Conservation (phyloP, 805 yeast species). For the Wickerhamiella bombiphila region DNA sequence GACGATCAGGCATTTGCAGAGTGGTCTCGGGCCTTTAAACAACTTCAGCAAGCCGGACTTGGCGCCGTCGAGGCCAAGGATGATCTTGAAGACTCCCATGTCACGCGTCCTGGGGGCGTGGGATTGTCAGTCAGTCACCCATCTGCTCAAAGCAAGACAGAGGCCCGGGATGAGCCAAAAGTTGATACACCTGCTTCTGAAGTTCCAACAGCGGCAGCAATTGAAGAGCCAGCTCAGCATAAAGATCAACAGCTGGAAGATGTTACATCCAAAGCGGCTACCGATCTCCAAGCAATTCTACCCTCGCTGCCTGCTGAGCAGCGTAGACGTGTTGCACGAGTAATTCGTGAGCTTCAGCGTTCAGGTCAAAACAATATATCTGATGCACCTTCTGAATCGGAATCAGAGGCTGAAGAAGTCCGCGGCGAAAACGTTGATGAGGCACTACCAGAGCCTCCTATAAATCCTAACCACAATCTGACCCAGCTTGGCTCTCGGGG, state of each 20-base stretch:
- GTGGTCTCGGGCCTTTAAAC: conserved; percentile 74
- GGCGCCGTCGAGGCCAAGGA: conserved; percentile 12
- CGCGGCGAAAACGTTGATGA: no score
- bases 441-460: background rate
- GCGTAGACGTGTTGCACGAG: background rate
- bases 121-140: background rate
- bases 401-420: conserved; percentile 9
- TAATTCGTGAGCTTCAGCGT: background rate
- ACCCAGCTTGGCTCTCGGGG: background rate
- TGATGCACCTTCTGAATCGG: conserved; percentile 1
- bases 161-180: background rate
- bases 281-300: background rate
- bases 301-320: background rate
- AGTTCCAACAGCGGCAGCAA: background rate
- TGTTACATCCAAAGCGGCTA: no score
- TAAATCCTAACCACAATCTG: background rate
- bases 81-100: conserved; percentile 4
- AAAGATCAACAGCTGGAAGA: no score
- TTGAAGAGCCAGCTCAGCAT: background rate
- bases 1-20: conserved; percentile 49
- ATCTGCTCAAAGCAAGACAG: no score
- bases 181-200: background rate
- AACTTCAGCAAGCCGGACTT: conserved; percentile 14
- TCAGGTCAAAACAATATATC: background rate
- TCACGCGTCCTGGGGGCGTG: background rate